phyloP scores from a whole-genome alignment of 441 rosid genomes.

The Adansonia gregorii region DNA sequence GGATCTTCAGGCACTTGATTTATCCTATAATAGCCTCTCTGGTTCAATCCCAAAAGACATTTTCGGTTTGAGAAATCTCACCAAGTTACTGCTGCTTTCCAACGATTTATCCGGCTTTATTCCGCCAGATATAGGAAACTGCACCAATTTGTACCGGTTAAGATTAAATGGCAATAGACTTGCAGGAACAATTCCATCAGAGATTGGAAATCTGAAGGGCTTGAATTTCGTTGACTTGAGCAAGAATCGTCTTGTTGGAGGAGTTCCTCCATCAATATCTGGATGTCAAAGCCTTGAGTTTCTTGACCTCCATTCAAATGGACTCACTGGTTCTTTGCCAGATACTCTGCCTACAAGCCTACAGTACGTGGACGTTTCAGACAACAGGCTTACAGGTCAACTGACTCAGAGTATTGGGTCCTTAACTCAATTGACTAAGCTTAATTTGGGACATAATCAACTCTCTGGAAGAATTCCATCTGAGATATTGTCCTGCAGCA shows the following conservation, averaged over 20 bases:
- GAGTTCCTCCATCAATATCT: conserved; percentile 53
- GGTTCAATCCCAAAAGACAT: conserved; percentile 78
- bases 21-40: conserved; percentile 78
- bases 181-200: conserved; percentile 55
- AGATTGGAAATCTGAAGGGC: conserved; percentile 54
- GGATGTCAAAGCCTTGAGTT: conserved; percentile 75
- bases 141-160: conserved; percentile 55
- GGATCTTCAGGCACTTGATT: conserved; percentile 87
- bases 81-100: conserved; percentile 74
- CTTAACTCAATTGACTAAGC: conserved; percentile 74
- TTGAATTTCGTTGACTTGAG: conserved; percentile 64
- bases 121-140: conserved; percentile 66
- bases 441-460: conserved; percentile 64
- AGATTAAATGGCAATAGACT: conserved; percentile 57
- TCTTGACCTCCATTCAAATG: conserved; percentile 84
- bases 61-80: conserved; percentile 71
- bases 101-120: conserved; percentile 61
- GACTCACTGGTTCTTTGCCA: conserved; percentile 69
- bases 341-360: conserved; percentile 72
- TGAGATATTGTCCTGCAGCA: conserved; percentile 70
- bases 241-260: conserved; percentile 52
- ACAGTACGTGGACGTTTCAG: conserved; percentile 69
- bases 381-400: conserved; percentile 65
- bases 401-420: conserved; percentile 61
- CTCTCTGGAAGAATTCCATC: conserved; percentile 72